Evolutionary conservation across 257 asterid species (phyloP).

Genomic region (Eucommia ulmoides): DNA sequence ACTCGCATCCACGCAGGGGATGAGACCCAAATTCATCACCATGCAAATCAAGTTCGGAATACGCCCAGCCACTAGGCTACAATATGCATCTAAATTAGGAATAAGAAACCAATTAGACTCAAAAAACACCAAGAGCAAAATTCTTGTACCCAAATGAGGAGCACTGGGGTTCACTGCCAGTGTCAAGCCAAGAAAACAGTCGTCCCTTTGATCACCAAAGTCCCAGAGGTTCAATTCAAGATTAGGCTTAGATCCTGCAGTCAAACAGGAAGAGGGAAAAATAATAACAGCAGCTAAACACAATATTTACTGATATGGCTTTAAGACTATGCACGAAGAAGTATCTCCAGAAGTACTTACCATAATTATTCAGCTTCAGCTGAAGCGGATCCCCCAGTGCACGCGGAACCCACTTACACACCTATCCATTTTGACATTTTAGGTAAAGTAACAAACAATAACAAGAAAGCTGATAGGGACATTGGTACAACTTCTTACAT

Average conservation of each 20-base stretch:
- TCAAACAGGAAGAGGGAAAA: not conserved
- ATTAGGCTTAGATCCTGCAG: constrained; percentile 74
- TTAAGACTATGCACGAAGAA: too few species aligned
- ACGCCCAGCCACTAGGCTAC: not conserved
- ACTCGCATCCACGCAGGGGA: not conserved
- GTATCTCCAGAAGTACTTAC: constrained; percentile 9
- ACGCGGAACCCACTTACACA: constrained; percentile 46
- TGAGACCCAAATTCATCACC: not conserved
- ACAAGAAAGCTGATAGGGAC: constrained; percentile 10
- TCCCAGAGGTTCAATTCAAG: constrained; percentile 95
- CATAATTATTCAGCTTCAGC: constrained; percentile 48
- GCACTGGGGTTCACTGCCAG: constrained; percentile 85
- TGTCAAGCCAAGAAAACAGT: constrained; percentile 89
- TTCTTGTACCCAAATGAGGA: constrained; percentile 41
- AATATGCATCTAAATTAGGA: not conserved
- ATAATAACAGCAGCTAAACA: not conserved
- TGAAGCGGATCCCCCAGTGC: constrained; percentile 51
- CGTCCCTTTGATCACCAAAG: constrained; percentile 57
- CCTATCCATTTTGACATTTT: constrained; percentile 35
- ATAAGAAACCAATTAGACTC: constrained; percentile 4
- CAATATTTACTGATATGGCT: too few species aligned
- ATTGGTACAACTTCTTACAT: constrained; percentile 28
- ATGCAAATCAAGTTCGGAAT: too few species aligned
- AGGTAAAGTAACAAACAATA: constrained; percentile 12
- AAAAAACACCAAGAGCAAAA: not conserved